Base-by-base conservation (phyloP, 2,329 filamentous ascomycete species). In the Paraphaeosphaeria sporulosa region DNA sequence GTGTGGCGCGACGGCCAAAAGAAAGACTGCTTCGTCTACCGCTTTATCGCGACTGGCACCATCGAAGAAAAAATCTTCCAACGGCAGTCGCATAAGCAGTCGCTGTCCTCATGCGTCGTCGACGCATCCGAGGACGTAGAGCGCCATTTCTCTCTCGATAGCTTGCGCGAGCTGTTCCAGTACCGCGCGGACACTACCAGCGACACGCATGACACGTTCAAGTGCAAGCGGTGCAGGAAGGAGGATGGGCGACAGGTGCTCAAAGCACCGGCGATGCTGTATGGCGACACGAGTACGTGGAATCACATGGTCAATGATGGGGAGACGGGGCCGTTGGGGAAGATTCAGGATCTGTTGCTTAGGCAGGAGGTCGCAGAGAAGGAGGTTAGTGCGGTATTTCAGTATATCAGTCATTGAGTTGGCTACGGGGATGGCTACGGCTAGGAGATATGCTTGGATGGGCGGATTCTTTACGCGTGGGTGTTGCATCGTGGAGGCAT, bases 11-110 rank as follows among this genome's bases (percentile, higher is more conserved):
- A 99, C 71, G 95, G 95, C 0, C 95, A 99, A 79, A 98, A 96
- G 85, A 99, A 99, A 76, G 95, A 99, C 73, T 99, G 95, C 74
- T 99, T 99, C 71, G 95, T 99, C 17, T 99, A 99, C 78, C 91
- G 95, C n/a, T 99, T 99, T 81, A 99, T 99, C 71, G 92, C 94
- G 0, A 98, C 96, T 0, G 95, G 95, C 4, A 97, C 94, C 0
- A 99, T 99, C 63, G 95, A 99, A 75, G 95, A 99, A 79, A 99
- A 99, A 81, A 97, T 99, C 68, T 99, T 99, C 81, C 95, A 99
- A 78, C 90, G 96, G 10, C 95, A 99, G 75, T 96, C 92, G 0
- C 96, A 99, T 83, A 99, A 99, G 80, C 95, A 99, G 79, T 96
- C 93, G 8, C 83, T 99, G 1, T 98, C 94, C 0, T 96, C 93